phyloP scores from a whole-genome alignment of 148 eudicot genomes.

The Fagopyrum tataricum region DNA sequence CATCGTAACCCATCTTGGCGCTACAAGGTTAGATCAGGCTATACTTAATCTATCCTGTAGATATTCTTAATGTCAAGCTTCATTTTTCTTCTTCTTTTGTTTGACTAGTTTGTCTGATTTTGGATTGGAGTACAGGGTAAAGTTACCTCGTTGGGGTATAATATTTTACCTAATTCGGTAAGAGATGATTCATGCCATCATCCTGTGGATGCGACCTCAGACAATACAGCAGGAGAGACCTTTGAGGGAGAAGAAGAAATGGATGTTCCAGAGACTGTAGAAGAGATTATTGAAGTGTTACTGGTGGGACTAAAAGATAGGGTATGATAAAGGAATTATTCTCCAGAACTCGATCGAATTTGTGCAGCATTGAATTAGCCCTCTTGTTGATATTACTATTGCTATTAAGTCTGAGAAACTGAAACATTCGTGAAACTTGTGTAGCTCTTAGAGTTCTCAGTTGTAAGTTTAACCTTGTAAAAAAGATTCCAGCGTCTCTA shows the following conservation, averaged over 20 bases:
- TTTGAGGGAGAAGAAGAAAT: slow-evolving; percentile 68
- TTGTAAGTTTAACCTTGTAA: neutral
- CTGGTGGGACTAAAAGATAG: slow-evolving; percentile 84
- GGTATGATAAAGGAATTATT: slow-evolving; percentile 47
- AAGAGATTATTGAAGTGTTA: slow-evolving; percentile 82
- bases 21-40: slow-evolving; percentile 60
- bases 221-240: slow-evolving; percentile 22
- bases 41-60: neutral
- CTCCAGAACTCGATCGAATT: neutral
- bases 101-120: slow-evolving; percentile 4
- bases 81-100: neutral
- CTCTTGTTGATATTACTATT: neutral
- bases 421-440: neutral
- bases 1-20: slow-evolving; percentile 79
- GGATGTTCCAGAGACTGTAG: slow-evolving; percentile 88
- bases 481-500: neutral
- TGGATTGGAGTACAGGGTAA: slow-evolving; percentile 41
- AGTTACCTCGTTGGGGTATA: slow-evolving; percentile 47
- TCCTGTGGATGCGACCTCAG: slow-evolving; percentile 19
- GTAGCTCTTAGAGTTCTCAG: neutral
- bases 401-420: neutral
- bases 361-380: neutral
- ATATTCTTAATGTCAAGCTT: slow-evolving; percentile 2
- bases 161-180: slow-evolving; percentile 28
- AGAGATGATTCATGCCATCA: slow-evolving; percentile 21